Evolutionary conservation across 2,329 filamentous ascomycete species (phyloP).

Genomic region (Claviceps sp.): DNA sequence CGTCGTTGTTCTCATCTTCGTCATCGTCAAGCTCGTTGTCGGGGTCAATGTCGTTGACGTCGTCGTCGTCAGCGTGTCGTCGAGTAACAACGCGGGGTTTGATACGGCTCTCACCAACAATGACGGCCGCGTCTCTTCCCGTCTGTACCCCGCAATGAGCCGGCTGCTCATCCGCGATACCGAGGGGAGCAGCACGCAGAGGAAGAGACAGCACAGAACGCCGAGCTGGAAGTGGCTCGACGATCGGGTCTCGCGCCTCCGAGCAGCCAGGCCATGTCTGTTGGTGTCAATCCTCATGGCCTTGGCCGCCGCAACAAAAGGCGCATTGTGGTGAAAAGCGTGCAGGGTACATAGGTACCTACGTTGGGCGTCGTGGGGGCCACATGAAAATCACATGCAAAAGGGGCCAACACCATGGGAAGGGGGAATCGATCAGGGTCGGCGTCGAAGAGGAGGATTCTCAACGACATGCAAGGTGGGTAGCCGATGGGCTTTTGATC

Average conservation of each 20-base stretch:
- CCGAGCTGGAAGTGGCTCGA: constrained; percentile 9
- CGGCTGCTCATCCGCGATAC: constrained; percentile 6
- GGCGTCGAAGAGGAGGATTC: too few species aligned
- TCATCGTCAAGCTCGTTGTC: background rate
- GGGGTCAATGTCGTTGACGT: background rate
- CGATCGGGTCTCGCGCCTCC: constrained; percentile 8
- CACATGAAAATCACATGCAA: too few species aligned
- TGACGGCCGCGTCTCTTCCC: too few species aligned
- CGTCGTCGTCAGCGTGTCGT: background rate
- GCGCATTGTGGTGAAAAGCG: background rate
- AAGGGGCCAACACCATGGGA: too few species aligned
- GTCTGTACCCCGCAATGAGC: background rate
- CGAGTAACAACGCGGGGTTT: background rate
- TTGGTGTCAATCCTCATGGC: background rate
- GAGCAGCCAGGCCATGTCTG: constrained; percentile 6
- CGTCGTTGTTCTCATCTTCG: background rate
- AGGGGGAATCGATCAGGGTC: too few species aligned
- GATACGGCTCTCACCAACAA: background rate
- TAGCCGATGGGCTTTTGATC: too few species aligned
- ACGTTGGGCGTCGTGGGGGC: background rate
- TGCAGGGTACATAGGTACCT: background rate
- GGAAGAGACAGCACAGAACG: constrained; percentile 6
- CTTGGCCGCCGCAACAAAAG: background rate
- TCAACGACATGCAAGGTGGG: too few species aligned
- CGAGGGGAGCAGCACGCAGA: constrained; percentile 8